Evolutionary conservation across 2,329 filamentous ascomycete species (phyloP).

Genomic region (Hypomyces perniciosus): DNA sequence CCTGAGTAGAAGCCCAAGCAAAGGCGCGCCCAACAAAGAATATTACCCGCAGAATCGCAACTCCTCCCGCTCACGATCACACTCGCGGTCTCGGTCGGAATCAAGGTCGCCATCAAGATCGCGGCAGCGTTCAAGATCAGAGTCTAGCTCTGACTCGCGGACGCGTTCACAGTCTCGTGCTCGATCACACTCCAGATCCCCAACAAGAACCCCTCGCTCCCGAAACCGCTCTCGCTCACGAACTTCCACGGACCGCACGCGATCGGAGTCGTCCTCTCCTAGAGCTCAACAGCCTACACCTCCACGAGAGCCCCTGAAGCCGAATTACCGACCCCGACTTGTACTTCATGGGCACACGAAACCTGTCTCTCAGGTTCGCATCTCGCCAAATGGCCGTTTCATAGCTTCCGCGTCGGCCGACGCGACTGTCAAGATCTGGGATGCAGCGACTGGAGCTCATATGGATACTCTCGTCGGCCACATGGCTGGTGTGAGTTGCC

Average conservation of each 20-base stretch:
- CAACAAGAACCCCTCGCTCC: slow-evolving; percentile 18
- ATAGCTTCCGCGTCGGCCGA: slow-evolving; percentile 89
- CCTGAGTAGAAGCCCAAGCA: slow-evolving; percentile 20
- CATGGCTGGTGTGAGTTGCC: slow-evolving; percentile 82
- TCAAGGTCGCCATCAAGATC: slow-evolving; percentile 26
- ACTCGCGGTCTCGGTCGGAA: slow-evolving; percentile 20
- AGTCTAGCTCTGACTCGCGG: slow-evolving; percentile 30
- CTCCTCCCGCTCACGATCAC: slow-evolving; percentile 16
- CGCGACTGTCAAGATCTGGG: slow-evolving; percentile 87
- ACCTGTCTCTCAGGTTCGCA: slow-evolving; percentile 77
- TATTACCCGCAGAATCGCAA: slow-evolving; percentile 21
- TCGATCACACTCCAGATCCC: slow-evolving; percentile 28
- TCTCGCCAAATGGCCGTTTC: slow-evolving; percentile 84
- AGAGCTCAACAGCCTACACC: slow-evolving; percentile 26
- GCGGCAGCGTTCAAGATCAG: slow-evolving; percentile 25
- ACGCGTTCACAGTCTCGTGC: slow-evolving; percentile 33
- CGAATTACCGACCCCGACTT: slow-evolving; percentile 65
- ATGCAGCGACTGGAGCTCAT: slow-evolving; percentile 67
- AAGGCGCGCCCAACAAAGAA: slow-evolving; percentile 19
- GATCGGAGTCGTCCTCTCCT: slow-evolving; percentile 24
- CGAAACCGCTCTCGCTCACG: slow-evolving; percentile 25
- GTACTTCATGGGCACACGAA: slow-evolving; percentile 71
- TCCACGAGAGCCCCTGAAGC: slow-evolving; percentile 45
- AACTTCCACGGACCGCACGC: slow-evolving; percentile 26
- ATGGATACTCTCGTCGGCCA: slow-evolving; percentile 90